Base-by-base conservation (phyloP, 2,329 filamentous ascomycete genomes). In the Hirsutella minnesotensis region DNA sequence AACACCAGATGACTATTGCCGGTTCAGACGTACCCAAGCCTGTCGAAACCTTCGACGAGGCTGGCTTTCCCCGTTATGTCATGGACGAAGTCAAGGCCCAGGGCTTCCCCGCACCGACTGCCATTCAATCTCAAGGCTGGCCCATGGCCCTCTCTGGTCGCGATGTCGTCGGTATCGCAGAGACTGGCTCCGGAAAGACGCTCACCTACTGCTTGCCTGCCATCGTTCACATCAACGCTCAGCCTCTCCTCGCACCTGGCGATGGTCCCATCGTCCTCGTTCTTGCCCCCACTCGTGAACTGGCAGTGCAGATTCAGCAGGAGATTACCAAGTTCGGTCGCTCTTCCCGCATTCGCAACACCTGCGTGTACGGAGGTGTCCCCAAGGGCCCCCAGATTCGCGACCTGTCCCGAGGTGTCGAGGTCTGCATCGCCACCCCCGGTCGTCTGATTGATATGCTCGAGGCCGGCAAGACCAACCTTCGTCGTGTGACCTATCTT, bases 141-240 rank as follows among this genome's bases (percentile, higher is more conserved):
- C 92, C 92, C 49, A 96, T 96, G 92, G 89, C 92, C 60, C 81
- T 98, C 41, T 94, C 90, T 54, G 92, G 92, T 70, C 90, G 92
- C 55, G 92, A 98, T 63, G 90, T 96, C 47, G 90, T 96, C 57
- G 92, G 92, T 80, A 95, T 98, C 70, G 92, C 92, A 57, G 92
- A 98, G 75, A 98, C 92, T 46, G 92, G 92, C 64, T 98, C 92
- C 51, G 92, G 92, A 75, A 98, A 98, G 82, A 98, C 92, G 4
- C 76, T 98, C 52, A 95, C 89, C 42, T 98, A 98, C 73, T 96
- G 90, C 68, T 79, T 98, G 53, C 92, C 92, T 46, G 86, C 92
- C 44, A 98, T 98, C 53, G 92, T 98, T 48, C 92, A 98, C 76
- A 98, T 98, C 75, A 96, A 98, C 68, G 92, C 92, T 39, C 92